Conservation (phyloP, 2,329 filamentous ascomycete species). For the Trichoderma semiorbis region DNA sequence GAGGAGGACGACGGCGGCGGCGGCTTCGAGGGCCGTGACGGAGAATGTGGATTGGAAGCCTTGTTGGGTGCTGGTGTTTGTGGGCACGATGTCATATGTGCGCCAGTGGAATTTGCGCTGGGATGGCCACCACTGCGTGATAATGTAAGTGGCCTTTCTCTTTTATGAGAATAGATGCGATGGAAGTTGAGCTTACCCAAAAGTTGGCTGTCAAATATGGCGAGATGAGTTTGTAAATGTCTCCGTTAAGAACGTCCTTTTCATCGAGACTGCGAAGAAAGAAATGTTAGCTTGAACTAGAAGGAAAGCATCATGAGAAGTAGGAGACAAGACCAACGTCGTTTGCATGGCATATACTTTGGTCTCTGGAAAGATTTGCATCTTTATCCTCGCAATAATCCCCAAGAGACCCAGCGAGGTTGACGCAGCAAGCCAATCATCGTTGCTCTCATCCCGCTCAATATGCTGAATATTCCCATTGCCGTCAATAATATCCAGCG, state of each 20-base stretch:
- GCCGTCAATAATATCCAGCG: conserved; percentile 49
- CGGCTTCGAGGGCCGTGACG: conserved; percentile 42
- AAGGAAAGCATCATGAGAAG: neutral
- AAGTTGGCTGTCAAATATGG: conserved; percentile 51
- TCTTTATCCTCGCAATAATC: conserved; percentile 46
- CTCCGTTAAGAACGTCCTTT: conserved; percentile 46
- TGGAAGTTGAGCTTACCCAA: conserved; percentile 35
- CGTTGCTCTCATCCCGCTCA: conserved; percentile 39
- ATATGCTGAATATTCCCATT: conserved; percentile 41
- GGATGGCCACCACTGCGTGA: conserved; percentile 48
- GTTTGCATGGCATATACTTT: conserved; percentile 50
- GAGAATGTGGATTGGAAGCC: conserved; percentile 53
- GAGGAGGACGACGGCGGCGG: conserved; percentile 39
- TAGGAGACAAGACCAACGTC: conserved; percentile 35
- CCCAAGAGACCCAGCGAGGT: conserved; percentile 48
- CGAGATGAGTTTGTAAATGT: conserved; percentile 48
- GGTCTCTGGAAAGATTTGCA: conserved; percentile 49
- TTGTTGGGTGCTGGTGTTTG: conserved; percentile 40
- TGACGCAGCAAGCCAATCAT: conserved; percentile 50
- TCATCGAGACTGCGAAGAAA: conserved; percentile 38
- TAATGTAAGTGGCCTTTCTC: neutral
- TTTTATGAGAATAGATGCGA: neutral
- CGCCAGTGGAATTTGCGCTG: conserved; percentile 49
- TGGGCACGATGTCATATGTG: conserved; percentile 47
- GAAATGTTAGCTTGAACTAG: neutral